Conservation (phyloP, 345 rosid genomes). For the Cochlearia excelsa region DNA sequence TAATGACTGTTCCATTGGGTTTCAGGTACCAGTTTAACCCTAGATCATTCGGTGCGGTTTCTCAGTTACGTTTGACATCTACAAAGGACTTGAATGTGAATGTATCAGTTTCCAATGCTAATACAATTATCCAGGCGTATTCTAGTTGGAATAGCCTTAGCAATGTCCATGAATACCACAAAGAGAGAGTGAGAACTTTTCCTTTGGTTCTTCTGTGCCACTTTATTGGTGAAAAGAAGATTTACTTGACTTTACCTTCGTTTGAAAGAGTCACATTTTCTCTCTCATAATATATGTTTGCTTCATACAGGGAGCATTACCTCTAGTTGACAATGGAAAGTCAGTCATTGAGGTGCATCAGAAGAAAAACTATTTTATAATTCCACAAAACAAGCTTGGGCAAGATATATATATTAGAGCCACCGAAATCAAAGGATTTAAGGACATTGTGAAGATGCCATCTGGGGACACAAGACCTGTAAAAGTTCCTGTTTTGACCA, state of each 20-base stretch:
- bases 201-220: constrained; percentile 14
- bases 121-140: constrained; percentile 95
- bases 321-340: constrained; percentile 49
- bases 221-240: constrained; percentile 10
- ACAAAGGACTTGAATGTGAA: constrained; percentile 79
- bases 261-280: neutral
- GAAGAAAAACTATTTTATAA: constrained; percentile 68
- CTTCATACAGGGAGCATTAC: constrained; percentile 48
- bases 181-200: constrained; percentile 44
- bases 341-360: constrained; percentile 67
- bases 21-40: constrained; percentile 83
- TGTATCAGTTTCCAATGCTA: constrained; percentile 74
- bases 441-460: constrained; percentile 69
- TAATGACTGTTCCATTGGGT: constrained; percentile 20
- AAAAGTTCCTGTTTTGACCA: constrained; percentile 84
- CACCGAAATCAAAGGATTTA: constrained; percentile 54
- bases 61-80: constrained; percentile 77
- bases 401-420: constrained; percentile 84
- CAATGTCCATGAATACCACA: constrained; percentile 47
- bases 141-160: constrained; percentile 91
- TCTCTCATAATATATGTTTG: constrained; percentile 22
- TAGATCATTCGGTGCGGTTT: constrained; percentile 68
- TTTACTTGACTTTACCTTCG: constrained; percentile 4
- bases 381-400: constrained; percentile 93
- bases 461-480: constrained; percentile 84